Evolutionary conservation across 2,329 filamentous ascomycete species (phyloP).

Genomic region (Emydomyces testavorans): DNA sequence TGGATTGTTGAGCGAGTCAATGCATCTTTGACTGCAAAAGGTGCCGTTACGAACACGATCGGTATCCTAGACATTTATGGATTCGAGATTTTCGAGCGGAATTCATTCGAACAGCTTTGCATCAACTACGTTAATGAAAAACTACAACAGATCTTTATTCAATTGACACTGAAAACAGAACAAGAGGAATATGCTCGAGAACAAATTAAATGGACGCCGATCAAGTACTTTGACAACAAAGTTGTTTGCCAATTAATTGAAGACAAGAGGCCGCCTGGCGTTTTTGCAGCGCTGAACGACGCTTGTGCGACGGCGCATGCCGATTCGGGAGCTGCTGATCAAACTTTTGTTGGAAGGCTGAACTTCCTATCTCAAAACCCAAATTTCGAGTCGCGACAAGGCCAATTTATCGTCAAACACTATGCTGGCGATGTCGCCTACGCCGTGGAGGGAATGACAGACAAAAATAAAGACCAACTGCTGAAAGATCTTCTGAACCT

Average conservation of each 20-base stretch:
- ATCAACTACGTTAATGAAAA: slow-evolving; percentile 99
- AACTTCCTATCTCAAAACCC: slow-evolving; percentile 78
- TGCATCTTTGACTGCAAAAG: slow-evolving; percentile 68
- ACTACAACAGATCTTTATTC: slow-evolving; percentile 97
- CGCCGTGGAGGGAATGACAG: slow-evolving; percentile 89
- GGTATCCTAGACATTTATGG: slow-evolving; percentile 98
- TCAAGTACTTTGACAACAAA: slow-evolving; percentile 99
- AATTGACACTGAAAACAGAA: slow-evolving; percentile 88
- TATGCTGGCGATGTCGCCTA: slow-evolving; percentile 96
- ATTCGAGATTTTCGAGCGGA: slow-evolving; percentile 98
- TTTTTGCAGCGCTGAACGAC: slow-evolving; percentile 94
- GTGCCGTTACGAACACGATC: slow-evolving; percentile 68
- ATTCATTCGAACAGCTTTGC: slow-evolving; percentile 96
- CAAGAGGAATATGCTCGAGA: slow-evolving; percentile 95
- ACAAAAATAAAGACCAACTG: slow-evolving; percentile 98
- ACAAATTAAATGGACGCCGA: slow-evolving; percentile 96
- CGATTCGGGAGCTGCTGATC: slow-evolving; percentile 83
- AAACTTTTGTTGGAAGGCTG: slow-evolving; percentile 87
- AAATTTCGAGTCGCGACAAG: slow-evolving; percentile 83
- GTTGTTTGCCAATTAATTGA: slow-evolving; percentile 96
- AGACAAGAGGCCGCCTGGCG: slow-evolving; percentile 73
- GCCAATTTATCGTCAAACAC: slow-evolving; percentile 96
- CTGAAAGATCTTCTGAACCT: slow-evolving; percentile 87
- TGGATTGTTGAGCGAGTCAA: slow-evolving; percentile 96
- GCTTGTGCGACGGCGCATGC: slow-evolving; percentile 97